Evolutionary conservation across 805 yeast genomes (phyloP).

Genomic region (Pichia kluyveri): DNA sequence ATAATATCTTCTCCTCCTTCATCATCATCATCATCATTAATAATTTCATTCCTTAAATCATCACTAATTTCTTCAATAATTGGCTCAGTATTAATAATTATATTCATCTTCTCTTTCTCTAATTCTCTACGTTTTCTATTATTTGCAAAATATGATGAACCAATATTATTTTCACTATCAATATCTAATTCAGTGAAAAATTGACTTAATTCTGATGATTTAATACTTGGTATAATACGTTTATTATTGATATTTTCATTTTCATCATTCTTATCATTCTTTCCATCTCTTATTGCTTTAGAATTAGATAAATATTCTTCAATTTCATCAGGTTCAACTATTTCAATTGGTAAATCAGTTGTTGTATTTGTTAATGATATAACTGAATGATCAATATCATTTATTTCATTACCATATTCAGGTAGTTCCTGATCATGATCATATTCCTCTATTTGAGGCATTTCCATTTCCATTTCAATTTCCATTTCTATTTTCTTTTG

Average conservation of each 20-base stretch:
- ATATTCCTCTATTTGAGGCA: background rate
- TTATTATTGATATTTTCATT: background rate
- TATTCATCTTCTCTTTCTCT: background rate
- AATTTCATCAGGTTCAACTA: slow-evolving; percentile 20
- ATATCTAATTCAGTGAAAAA: slow-evolving; percentile 13
- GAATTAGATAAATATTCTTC: slow-evolving; percentile 11
- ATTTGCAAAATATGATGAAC: slow-evolving; percentile 7
- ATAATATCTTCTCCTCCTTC: background rate
- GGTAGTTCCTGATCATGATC: background rate
- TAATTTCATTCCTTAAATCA: background rate
- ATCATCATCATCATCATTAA: background rate
- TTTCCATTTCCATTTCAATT: background rate
- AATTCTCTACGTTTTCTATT: slow-evolving; percentile 3
- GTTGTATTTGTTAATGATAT: slow-evolving; percentile 4
- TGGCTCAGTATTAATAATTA: background rate
- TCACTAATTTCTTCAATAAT: slow-evolving; percentile 4
- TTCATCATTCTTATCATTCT: background rate
- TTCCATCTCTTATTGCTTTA: background rate
- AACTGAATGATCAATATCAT: background rate
- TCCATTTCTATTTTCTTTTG: background rate
- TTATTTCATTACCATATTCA: background rate
- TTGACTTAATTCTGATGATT: slow-evolving; percentile 11
- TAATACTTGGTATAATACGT: slow-evolving; percentile 6
- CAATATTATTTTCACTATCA: slow-evolving; percentile 15
- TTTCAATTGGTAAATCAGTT: slow-evolving; percentile 11